Conservation (phyloP, 2,329 filamentous ascomycete species). For the Calonectria pteridis region DNA sequence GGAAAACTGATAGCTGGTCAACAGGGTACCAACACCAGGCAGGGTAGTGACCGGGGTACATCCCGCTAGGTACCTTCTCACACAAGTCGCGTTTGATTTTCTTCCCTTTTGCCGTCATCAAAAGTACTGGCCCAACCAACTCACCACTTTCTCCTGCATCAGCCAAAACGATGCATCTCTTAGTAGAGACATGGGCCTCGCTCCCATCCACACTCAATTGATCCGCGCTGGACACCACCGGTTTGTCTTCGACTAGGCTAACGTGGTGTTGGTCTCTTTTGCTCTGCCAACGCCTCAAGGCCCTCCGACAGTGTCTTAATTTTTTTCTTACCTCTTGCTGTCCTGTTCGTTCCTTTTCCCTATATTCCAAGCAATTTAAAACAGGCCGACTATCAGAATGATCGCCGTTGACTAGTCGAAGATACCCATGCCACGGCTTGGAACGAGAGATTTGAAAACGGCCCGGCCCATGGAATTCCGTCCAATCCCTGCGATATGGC, state of each 20-base stretch:
- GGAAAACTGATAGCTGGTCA: constrained; percentile 1
- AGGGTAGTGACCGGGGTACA: not conserved
- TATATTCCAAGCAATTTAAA: constrained; percentile 22
- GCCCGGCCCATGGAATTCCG: constrained; percentile 40
- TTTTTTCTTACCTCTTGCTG: not conserved
- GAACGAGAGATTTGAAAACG: constrained; percentile 38
- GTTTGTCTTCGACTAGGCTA: not conserved
- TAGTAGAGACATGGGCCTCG: constrained; percentile 4
- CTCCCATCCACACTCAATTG: not conserved
- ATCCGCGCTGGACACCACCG: not conserved
- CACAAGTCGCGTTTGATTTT: constrained; percentile 35
- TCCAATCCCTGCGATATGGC: constrained; percentile 29
- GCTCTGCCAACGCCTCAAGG: not conserved
- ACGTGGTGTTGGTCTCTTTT: not conserved
- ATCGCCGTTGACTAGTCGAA: constrained; percentile 32
- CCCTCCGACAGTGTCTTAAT: not conserved
- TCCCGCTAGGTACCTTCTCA: constrained; percentile 3
- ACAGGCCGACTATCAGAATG: constrained; percentile 24
- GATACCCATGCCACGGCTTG: constrained; percentile 27
- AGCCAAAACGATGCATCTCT: not conserved
- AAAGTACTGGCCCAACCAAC: not conserved
- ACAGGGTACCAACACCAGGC: not conserved
- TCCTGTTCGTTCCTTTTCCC: constrained; percentile 20
- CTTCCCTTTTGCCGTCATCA: not conserved
- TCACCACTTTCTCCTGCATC: not conserved